A percentile compares a stretch with the other conserved stretches of the same genome.
Evolutionary conservation across 2,329 filamentous ascomycete genomes (phyloP).

Genomic region (Scytalidium lignicola): DNA sequence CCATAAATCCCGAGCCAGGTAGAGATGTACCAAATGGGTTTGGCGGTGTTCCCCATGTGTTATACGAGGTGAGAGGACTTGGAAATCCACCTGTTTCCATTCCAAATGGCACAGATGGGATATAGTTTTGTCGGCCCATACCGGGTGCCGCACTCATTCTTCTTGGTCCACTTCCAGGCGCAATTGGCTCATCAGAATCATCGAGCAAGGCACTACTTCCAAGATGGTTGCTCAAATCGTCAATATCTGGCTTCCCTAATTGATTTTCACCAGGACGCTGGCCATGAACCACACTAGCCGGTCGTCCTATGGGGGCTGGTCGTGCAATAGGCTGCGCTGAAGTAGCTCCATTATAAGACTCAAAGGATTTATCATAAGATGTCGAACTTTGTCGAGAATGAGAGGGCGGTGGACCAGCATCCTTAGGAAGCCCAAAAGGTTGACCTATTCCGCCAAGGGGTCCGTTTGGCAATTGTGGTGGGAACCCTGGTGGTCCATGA

Average conservation of each 20-base stretch:
- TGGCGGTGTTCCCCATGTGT: conserved; percentile 28
- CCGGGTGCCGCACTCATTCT: conserved; percentile 26
- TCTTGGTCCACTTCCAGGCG: conserved; percentile 28
- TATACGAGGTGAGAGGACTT: conserved; percentile 22
- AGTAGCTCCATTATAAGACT: conserved; percentile 32
- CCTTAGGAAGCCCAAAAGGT: conserved; percentile 32
- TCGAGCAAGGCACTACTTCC: conserved; percentile 86
- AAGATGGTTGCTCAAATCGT: conserved; percentile 71
- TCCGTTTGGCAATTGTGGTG: conserved; percentile 36
- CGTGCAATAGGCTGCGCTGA: conserved; percentile 71
- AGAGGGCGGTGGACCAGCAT: conserved; percentile 39
- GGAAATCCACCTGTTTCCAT: conserved; percentile 24
- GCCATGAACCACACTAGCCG: conserved; percentile 64
- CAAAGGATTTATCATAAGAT: conserved; percentile 54
- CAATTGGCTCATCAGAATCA: conserved; percentile 58
- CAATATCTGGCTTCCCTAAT: conserved; percentile 50
- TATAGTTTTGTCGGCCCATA: conserved; percentile 22
- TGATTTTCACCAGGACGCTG: conserved; percentile 35
- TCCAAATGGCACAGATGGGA: conserved; percentile 22
- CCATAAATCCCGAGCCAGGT: conserved; percentile 25
- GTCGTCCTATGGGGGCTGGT: conserved; percentile 82
- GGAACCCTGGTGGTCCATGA: conserved; percentile 51
- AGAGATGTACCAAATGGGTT: conserved; percentile 27
- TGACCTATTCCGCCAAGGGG: conserved; percentile 34
- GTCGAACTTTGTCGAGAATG: conserved; percentile 75